A percentile compares a stretch with the other conserved stretches of the same genome.
These are phyloP conservation scores for Gnaphalium uliginosum DNA, from an alignment of 129 eudicot species.

Conservation along the genomic window DNA sequence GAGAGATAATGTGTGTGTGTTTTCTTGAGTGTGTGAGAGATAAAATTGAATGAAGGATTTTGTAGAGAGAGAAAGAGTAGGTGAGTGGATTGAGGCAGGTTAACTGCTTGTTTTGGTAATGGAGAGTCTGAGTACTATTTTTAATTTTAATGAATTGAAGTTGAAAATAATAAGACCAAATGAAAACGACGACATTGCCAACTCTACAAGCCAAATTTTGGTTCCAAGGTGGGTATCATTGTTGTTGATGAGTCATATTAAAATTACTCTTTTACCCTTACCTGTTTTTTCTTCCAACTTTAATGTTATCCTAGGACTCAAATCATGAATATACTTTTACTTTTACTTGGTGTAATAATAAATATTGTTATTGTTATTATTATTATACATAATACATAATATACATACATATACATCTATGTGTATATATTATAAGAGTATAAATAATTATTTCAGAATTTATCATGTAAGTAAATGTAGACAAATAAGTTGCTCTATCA, in stretches of 20 bases:
- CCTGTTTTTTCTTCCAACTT: background rate
- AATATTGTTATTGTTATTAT: no score
- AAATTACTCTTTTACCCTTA: constrained; percentile 40
- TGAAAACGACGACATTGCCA: constrained; percentile 62
- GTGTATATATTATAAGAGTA: no score
- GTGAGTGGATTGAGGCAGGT: constrained; percentile 47
- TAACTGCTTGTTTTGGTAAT: constrained; percentile 39
- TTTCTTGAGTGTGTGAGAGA: constrained; percentile 33
- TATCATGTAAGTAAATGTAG: no score
- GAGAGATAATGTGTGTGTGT: constrained; percentile 12
- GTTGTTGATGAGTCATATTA: constrained; percentile 27
- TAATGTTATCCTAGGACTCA: background rate
- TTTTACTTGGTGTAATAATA: background rate
- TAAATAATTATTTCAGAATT: no score
- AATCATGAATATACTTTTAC: background rate
- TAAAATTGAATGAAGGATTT: background rate
- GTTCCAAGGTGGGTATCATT: constrained; percentile 44
- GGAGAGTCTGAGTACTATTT: constrained; percentile 25
- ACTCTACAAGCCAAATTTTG: constrained; percentile 74
- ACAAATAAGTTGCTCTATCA: no score
- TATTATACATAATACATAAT: no score
- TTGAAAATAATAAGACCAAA: constrained; percentile 18
- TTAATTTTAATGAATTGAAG: background rate
- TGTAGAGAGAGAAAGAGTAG: constrained; percentile 42
- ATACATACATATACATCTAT: no score